Evolutionary conservation across 2,329 filamentous ascomycete genomes (phyloP).

Genomic region (Chaetomium sp.): DNA sequence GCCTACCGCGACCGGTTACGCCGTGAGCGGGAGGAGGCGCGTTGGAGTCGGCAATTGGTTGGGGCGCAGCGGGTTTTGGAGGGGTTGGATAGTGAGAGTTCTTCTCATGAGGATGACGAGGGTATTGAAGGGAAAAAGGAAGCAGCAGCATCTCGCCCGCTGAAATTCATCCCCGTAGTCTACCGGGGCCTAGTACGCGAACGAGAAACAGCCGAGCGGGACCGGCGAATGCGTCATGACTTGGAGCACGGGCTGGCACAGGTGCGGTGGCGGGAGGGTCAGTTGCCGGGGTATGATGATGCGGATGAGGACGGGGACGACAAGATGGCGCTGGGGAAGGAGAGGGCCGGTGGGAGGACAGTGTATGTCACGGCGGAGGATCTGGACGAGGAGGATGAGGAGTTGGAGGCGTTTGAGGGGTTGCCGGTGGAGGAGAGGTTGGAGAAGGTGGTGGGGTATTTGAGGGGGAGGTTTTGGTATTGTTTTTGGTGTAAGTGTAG

Average conservation of each 20-base stretch:
- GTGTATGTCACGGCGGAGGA: conserved; percentile 58
- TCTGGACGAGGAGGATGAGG: conserved; percentile 70
- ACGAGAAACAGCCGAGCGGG: conserved; percentile 63
- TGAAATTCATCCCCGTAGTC: conserved; percentile 66
- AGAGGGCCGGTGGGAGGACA: conserved; percentile 37
- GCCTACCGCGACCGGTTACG: conserved; percentile 69
- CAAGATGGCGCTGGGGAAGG: conserved; percentile 58
- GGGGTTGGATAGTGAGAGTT: conserved; percentile 62
- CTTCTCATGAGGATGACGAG: too few relatives aligned
- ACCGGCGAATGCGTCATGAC: conserved; percentile 58
- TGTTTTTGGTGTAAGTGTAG: conserved; percentile 94
- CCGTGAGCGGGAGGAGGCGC: conserved; percentile 61
- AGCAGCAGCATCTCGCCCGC: conserved; percentile 34
- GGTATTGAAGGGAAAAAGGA: conserved; percentile 12
- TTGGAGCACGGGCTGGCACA: conserved; percentile 53
- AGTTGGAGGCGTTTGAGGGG: conserved; percentile 73
- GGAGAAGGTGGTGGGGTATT: conserved; percentile 56
- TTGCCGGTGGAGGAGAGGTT: conserved; percentile 62
- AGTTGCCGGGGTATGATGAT: conserved; percentile 49
- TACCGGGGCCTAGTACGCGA: conserved; percentile 70
- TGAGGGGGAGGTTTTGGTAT: conserved; percentile 68
- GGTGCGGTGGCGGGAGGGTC: conserved; percentile 49
- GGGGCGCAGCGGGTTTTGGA: conserved; percentile 81
- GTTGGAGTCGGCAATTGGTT: conserved; percentile 61
- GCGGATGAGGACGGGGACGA: conserved; percentile 67